These are phyloP conservation scores for Kwoniella newhampshirensis DNA, from an alignment of 768 basidiomycete genomes.

Conservation along the genomic window DNA sequence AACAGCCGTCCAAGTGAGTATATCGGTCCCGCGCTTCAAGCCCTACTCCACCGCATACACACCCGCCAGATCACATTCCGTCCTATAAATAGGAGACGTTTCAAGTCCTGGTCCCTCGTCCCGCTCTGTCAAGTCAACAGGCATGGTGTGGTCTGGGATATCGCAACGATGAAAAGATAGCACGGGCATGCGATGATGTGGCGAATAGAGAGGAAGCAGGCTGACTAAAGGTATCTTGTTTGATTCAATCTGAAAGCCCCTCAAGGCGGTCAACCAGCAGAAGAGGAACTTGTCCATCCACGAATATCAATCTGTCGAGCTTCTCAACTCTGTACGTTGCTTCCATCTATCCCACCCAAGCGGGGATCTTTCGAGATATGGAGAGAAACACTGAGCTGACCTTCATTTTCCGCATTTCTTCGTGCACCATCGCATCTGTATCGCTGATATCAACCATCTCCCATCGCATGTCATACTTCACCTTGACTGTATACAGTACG, in stretches of 20 bases:
- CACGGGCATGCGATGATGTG: too few species aligned
- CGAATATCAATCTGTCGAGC: conserved; percentile 93
- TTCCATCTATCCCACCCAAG: conserved; percentile 5
- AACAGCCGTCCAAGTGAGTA: conserved; percentile 19
- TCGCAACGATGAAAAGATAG: too few species aligned
- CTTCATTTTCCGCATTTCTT: too few species aligned
- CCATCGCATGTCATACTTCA: not conserved
- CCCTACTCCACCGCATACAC: not conserved
- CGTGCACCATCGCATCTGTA: too few species aligned
- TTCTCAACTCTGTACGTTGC: conserved; percentile 80
- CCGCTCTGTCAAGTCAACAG: not conserved
- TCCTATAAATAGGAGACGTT: not conserved
- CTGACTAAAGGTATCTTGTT: too few species aligned
- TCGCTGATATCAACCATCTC: too few species aligned
- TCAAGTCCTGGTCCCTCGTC: not conserved
- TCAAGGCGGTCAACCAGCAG: conserved; percentile 56
- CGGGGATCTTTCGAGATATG: too few species aligned
- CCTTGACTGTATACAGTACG: conserved; percentile 64
- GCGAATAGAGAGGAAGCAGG: too few species aligned
- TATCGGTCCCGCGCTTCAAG: too few species aligned
- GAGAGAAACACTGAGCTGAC: too few species aligned
- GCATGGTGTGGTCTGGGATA: too few species aligned
- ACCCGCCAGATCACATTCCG: not conserved
- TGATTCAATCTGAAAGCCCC: conserved; percentile 9
- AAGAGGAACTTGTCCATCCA: conserved; percentile 92